These are phyloP conservation scores for Calvatia gigantea DNA, from an alignment of 768 basidiomycete genomes.

Conservation along the genomic window DNA sequence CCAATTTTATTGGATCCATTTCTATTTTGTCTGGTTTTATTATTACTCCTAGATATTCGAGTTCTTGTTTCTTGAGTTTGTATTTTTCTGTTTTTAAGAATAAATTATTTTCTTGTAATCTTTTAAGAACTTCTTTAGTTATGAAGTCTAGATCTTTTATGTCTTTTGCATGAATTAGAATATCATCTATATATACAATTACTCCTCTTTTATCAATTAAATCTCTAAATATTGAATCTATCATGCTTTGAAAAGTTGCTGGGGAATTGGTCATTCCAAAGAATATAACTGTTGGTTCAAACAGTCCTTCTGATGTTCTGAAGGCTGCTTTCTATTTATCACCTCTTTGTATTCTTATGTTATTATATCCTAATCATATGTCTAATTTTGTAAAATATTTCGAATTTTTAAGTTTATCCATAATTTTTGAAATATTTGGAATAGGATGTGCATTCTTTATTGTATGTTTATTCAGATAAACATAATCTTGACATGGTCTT, in stretches of 20 bases:
- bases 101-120: constrained; percentile 23
- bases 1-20: constrained; percentile 33
- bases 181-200: constrained; percentile 35
- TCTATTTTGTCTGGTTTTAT: constrained; percentile 18
- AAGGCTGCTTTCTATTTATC: no score
- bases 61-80: constrained; percentile 22
- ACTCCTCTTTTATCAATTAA: background rate
- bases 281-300: no score
- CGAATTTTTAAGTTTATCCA: background rate
- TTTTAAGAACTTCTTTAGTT: constrained; percentile 9
- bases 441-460: background rate
- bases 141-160: background rate
- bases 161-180: constrained; percentile 10
- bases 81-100: constrained; percentile 38
- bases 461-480: background rate
- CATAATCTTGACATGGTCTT: background rate
- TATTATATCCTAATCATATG: no score
- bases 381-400: background rate
- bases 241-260: no score
- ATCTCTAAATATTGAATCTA: background rate
- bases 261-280: no score
- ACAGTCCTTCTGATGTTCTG: no score
- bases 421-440: background rate
- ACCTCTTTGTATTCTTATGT: no score
- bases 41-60: constrained; percentile 33